Evolutionary conservation across 225 moss, liverwort and hornwort species (phyloP), one percentile per base, ranked within the genome.

Genomic region (Climacium dendroides): DNA sequence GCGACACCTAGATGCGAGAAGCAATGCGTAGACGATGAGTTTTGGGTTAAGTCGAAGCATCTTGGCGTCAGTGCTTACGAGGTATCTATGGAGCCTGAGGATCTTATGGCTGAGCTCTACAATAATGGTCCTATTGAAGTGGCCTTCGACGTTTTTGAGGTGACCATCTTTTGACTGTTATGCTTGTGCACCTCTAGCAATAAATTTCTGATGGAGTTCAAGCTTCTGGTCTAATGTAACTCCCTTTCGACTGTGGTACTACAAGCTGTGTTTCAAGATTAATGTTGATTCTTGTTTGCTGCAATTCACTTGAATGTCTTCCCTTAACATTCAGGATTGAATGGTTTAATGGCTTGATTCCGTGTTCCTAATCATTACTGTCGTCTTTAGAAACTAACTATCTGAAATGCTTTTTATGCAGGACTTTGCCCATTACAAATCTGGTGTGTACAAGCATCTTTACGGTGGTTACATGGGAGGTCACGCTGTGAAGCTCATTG

Each of bases 401-500:
- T 67, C 30, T 55, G 43, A 74, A 79, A 47, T 74, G 37, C 39
- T 80, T 62, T 24, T 24, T 29, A 55, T 78, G 48, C 88, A 94
- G 93, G 98, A 98, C 86, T 98, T 98, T 39, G 95, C 98, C 1
- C 96, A 96, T 79, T 98, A 98, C 88, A 89, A 95, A 69, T 87
- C 95, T 55, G 98, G 98, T 16, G 94, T 98, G 73, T 98, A 98
- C 90, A 90, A 96, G 86, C 95, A 94, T 88, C 87, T 95, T 41
- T 66, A 94, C 66, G 98, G 98, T 81, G 95, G 90, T 15, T 94
- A 91, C 80, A 91, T 97, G 86, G 97, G 97, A 72, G 98, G 97
- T 52, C 98, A 98, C 83, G 97, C 98, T 62, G 96, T 98, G 88
- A 98, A 98, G 89, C 93, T 98, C 35, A 89, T 98, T 73, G 98